Evolutionary conservation across 257 asterid species (phyloP).

Genomic region (Solanum virginianum): DNA sequence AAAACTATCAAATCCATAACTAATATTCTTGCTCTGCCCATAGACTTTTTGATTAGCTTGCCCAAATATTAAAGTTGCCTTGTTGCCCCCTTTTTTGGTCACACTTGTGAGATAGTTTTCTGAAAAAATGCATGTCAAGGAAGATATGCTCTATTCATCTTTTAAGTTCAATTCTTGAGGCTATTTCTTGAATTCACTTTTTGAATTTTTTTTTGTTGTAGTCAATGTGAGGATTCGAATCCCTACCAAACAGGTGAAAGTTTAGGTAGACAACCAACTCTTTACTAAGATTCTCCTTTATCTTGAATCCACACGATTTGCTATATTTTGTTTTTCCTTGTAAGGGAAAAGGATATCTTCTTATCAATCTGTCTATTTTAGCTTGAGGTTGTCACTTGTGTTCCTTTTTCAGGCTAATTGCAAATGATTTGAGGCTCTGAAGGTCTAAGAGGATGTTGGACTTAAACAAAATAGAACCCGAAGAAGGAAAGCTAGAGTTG

Average conservation of each 20-base stretch:
- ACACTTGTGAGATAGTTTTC: neutral
- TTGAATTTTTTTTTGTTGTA: too few relatives aligned
- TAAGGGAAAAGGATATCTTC: neutral
- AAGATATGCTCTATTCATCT: neutral
- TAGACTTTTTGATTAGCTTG: neutral
- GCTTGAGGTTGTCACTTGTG: neutral
- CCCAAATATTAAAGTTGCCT: neutral
- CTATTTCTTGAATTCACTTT: neutral
- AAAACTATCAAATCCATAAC: neutral
- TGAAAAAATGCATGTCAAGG: neutral
- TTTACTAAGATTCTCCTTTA: neutral
- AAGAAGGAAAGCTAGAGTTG: slow-evolving; percentile 8
- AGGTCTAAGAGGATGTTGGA: slow-evolving; percentile 19
- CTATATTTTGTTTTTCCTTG: neutral
- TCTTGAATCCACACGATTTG: neutral
- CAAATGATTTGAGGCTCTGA: neutral
- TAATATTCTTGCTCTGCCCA: neutral
- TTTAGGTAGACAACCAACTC: neutral
- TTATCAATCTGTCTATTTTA: neutral
- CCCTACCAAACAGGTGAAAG: neutral
- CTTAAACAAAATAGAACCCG: slow-evolving; percentile 6
- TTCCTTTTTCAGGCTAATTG: neutral
- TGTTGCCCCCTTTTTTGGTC: neutral
- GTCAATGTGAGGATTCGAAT: neutral
- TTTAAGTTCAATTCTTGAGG: neutral